Conservation (phyloP, 192 early-diverging fungal genomes). For the Umbelopsis vinacea region DNA sequence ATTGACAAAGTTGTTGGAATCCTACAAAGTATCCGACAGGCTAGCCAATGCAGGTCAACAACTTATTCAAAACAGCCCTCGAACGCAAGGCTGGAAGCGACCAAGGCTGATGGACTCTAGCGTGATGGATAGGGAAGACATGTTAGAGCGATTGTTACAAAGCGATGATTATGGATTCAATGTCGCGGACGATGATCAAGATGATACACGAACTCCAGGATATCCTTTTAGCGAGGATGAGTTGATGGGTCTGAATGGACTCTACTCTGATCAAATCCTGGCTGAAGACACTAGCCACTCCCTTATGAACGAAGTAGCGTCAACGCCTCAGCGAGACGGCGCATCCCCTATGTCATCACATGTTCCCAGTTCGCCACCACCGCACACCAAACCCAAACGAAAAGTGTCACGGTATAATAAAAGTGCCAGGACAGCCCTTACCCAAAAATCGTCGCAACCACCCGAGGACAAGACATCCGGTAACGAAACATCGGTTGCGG, state of each 20-base stretch:
- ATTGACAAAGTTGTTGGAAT: slow-evolving; percentile 20
- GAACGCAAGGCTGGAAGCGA: background rate
- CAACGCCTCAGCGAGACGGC: slow-evolving; percentile 3
- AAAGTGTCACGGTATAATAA: slow-evolving; percentile 3
- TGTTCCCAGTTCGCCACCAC: background rate
- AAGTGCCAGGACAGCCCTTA: slow-evolving; percentile 5
- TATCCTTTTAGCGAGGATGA: slow-evolving; percentile 19
- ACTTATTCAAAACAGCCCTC: background rate
- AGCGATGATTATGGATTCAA: slow-evolving; percentile 15
- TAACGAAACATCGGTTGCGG: background rate
- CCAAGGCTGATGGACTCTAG: background rate
- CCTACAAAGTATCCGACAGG: background rate
- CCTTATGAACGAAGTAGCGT: slow-evolving; percentile 11
- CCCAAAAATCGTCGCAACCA: background rate
- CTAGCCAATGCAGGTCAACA: background rate
- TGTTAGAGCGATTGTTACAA: slow-evolving; percentile 12
- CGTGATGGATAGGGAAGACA: slow-evolving; percentile 2
- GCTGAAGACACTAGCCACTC: slow-evolving; percentile 6
- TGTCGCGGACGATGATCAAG: background rate
- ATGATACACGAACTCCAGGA: slow-evolving; percentile 6
- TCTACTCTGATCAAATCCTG: slow-evolving; percentile 7
- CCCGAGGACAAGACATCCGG: background rate
- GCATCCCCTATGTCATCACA: background rate
- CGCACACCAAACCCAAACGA: background rate
- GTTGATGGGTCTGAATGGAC: background rate